Conservation (phyloP, 164 flowering plant species). For the Vitis rupestris region DNA sequence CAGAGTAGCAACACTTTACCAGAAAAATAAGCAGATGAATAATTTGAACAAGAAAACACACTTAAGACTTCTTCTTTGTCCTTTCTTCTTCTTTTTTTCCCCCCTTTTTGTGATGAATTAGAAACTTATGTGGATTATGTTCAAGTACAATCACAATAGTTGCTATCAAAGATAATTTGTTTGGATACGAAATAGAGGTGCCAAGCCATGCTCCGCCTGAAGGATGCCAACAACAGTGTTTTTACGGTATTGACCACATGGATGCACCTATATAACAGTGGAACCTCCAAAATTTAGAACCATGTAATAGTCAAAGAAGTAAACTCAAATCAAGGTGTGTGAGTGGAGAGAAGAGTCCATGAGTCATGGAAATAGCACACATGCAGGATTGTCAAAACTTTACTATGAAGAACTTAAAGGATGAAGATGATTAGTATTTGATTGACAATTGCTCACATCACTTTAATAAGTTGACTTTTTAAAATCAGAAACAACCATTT, state of each 20-base stretch:
- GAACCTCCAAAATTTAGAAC: slow-evolving; percentile 3
- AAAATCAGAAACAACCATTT: too few relatives aligned
- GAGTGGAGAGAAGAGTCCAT: neutral
- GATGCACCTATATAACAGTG: slow-evolving; percentile 71
- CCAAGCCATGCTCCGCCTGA: slow-evolving; percentile 82
- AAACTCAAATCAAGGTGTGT: neutral
- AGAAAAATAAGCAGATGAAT: slow-evolving; percentile 5
- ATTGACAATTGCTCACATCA: neutral
- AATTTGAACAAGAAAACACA: neutral
- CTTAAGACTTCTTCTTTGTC: neutral
- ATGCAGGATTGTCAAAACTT: neutral
- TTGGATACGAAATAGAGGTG: slow-evolving; percentile 96
- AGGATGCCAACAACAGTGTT: slow-evolving; percentile 96
- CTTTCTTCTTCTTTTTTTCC: too few relatives aligned
- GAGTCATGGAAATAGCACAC: neutral
- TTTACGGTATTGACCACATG: slow-evolving; percentile 98
- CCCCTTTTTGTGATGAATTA: too few relatives aligned
- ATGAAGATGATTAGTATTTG: neutral
- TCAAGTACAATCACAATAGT: neutral
- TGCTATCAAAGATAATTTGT: slow-evolving; percentile 4
- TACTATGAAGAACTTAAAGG: neutral
- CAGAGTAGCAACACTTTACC: neutral
- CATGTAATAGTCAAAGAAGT: neutral
- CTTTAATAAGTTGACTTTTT: neutral
- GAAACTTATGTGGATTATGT: neutral